Conservation (phyloP, 495 filamentous ascomycete species). For the Hypoxylon crocopeplum region DNA sequence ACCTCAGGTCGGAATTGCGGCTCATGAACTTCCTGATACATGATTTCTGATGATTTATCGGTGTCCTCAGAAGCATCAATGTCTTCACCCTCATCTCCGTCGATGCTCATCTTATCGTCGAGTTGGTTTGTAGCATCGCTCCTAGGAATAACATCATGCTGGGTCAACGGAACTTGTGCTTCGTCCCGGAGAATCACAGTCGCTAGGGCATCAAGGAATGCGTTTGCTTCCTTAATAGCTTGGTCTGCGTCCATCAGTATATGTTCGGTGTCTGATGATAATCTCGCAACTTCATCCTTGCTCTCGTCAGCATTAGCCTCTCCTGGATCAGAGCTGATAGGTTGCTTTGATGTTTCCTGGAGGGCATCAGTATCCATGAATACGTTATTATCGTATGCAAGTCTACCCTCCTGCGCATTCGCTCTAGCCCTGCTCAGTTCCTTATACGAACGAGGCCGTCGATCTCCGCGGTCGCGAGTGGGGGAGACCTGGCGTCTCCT, state of each 20-base stretch:
- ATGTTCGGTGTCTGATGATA: not conserved
- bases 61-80: not conserved
- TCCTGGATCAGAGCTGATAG: not conserved
- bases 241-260: not conserved
- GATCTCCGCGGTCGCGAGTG: too few species aligned
- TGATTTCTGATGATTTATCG: not conserved
- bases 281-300: not conserved
- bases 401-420: constrained; percentile 23
- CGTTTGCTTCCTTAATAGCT: constrained; percentile 8
- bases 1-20: not conserved
- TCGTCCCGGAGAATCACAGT: not conserved
- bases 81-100: not conserved
- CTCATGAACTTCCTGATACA: not conserved
- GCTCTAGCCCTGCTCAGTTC: constrained; percentile 1
- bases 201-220: constrained; percentile 9
- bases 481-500: not conserved
- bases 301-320: not conserved
- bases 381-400: constrained; percentile 31
- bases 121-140: not conserved
- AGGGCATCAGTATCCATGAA: not conserved
- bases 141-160: not conserved
- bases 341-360: not conserved
- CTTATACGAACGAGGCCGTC: not conserved
- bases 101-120: constrained; percentile 6
- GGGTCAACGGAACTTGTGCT: not conserved